Percentiles rank a stretch among this genome's conserved stretches.
These are phyloP conservation scores for Aspergillus quadricinctus DNA, from an alignment of 2,329 filamentous ascomycete genomes.

Conservation along the genomic window DNA sequence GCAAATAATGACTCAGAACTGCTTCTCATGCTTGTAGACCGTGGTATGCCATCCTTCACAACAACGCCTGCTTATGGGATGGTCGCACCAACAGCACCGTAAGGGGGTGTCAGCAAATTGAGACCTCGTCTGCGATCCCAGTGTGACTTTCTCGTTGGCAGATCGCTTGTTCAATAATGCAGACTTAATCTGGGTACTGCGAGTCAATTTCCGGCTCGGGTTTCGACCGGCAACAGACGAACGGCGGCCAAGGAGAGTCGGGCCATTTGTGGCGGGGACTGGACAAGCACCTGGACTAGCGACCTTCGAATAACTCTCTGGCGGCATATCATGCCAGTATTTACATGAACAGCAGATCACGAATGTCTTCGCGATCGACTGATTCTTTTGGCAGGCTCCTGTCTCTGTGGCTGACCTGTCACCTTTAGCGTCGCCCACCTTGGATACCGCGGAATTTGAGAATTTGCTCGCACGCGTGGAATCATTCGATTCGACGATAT, in stretches of 20 bases:
- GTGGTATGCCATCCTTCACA: constrained; percentile 66
- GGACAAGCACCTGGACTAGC: constrained; percentile 21
- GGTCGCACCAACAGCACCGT: constrained; percentile 67
- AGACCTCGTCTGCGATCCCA: constrained; percentile 8
- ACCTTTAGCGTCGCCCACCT: background rate
- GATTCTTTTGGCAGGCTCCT: constrained; percentile 12
- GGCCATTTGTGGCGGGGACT: background rate
- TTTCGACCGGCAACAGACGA: background rate
- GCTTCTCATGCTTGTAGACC: constrained; percentile 61
- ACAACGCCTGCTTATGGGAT: constrained; percentile 65
- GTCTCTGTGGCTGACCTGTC: constrained; percentile 12
- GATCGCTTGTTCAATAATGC: constrained; percentile 1
- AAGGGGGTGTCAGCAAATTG: constrained; percentile 48
- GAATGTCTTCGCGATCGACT: constrained; percentile 35
- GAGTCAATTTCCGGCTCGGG: background rate
- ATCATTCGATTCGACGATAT: background rate
- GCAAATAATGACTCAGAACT: constrained; percentile 6
- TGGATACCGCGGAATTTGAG: background rate
- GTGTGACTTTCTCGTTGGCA: constrained; percentile 2
- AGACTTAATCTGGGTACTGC: background rate
- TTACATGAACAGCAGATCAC: constrained; percentile 43
- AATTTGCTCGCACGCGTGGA: background rate
- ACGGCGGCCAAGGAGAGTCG: background rate
- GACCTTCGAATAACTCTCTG: constrained; percentile 35
- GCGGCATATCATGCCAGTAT: constrained; percentile 42